phyloP scores from a whole-genome alignment of 1,284 basidiomycete genomes.

The Rhodotorula sp. region DNA sequence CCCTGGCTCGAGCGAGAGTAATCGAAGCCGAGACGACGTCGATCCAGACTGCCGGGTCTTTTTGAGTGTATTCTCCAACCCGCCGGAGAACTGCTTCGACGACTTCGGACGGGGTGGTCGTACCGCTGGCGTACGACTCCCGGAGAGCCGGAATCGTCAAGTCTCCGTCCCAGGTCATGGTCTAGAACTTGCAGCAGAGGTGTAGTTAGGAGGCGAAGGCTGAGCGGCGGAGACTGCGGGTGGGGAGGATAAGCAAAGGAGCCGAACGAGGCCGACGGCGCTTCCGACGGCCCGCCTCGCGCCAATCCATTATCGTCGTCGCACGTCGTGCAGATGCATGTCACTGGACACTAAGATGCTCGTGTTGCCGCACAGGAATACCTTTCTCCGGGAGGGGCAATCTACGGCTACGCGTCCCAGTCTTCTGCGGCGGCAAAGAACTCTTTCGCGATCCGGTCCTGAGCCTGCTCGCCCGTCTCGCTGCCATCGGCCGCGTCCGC shows the following conservation, averaged over 20 bases:
- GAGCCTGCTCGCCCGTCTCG: constrained; percentile 67
- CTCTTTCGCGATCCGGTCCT: constrained; percentile 74
- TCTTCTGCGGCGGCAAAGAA: constrained; percentile 82
- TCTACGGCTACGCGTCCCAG: constrained; percentile 39
- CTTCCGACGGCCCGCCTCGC: too few species aligned
- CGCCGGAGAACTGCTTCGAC: background rate
- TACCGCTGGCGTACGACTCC: background rate
- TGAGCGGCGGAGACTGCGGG: too few species aligned
- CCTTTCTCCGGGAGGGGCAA: too few species aligned
- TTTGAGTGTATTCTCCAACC: background rate
- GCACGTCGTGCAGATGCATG: too few species aligned
- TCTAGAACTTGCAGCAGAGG: background rate
- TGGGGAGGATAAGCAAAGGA: too few species aligned
- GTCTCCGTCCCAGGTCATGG: background rate
- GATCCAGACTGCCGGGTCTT: constrained; percentile 17
- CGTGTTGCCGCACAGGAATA: too few species aligned
- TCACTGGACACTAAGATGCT: too few species aligned
- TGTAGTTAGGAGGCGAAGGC: too few species aligned
- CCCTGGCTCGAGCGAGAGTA: background rate
- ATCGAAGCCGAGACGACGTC: constrained; percentile 1
- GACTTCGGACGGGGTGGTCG: background rate
- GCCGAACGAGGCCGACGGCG: too few species aligned
- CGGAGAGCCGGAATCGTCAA: background rate
- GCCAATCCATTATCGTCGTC: too few species aligned
- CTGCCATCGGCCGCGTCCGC: constrained; percentile 19